These are phyloP conservation scores for Fusarium beomiforme DNA, from an alignment of 2,329 filamentous ascomycete genomes.

Conservation along the genomic window DNA sequence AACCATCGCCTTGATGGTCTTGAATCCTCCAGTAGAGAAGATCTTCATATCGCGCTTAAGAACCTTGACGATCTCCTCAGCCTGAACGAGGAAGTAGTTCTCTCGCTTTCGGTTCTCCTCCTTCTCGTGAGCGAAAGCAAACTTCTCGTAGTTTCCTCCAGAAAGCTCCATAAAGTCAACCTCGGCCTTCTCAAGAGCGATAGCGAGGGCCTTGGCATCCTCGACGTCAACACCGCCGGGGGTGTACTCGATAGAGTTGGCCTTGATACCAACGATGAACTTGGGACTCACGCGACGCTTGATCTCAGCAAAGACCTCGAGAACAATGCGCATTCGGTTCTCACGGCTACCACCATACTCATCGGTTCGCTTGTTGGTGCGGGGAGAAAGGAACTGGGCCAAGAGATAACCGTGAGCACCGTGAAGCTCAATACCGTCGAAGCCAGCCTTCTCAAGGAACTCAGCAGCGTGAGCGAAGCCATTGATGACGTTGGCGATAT, in stretches of 20 bases:
- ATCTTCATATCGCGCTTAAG: constrained; percentile 24
- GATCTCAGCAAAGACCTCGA: constrained; percentile 52
- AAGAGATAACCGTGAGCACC: constrained; percentile 55
- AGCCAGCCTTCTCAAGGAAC: constrained; percentile 47
- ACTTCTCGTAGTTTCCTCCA: constrained; percentile 66
- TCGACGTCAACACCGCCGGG: constrained; percentile 60
- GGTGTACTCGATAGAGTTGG: constrained; percentile 64
- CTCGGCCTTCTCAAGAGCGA: constrained; percentile 55
- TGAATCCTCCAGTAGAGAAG: constrained; percentile 31
- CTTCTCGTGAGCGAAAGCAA: constrained; percentile 60
- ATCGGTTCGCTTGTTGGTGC: constrained; percentile 60
- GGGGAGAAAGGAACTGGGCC: constrained; percentile 57
- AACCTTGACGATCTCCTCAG: constrained; percentile 56
- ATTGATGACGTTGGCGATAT: constrained; percentile 19
- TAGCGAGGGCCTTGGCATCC: constrained; percentile 59
- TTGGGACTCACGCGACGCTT: constrained; percentile 57
- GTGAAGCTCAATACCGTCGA: constrained; percentile 30
- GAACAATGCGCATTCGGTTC: constrained; percentile 56
- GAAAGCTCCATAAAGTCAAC: constrained; percentile 68
- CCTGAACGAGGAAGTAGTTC: constrained; percentile 68
- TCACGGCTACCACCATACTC: constrained; percentile 57
- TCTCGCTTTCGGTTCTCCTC: constrained; percentile 64
- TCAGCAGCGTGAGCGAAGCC: constrained; percentile 52
- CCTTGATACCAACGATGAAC: constrained; percentile 63
- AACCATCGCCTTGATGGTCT: constrained; percentile 9